Conservation (phyloP, 345 rosid genomes). For the Melaleuca quinquenervia region DNA sequence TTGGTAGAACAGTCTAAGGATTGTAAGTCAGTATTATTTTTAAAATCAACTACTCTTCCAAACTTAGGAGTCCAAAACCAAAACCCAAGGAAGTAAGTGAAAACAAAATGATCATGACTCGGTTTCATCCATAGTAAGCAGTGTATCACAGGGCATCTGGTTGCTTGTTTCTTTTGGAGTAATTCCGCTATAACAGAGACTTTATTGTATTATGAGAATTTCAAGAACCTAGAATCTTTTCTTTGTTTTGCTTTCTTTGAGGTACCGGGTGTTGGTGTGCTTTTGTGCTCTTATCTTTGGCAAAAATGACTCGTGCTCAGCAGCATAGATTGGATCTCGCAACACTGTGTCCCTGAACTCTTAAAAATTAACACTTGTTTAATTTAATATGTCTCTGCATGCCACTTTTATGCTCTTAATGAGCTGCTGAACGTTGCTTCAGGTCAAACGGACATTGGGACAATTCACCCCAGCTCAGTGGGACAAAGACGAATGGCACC, state of each 20-base stretch:
- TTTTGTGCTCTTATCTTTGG: not conserved
- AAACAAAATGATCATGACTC: not conserved
- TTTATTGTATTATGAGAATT: not conserved
- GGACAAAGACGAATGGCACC: slow-evolving; percentile 99
- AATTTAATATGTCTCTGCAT: not conserved
- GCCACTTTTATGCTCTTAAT: not conserved
- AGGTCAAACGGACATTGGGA: slow-evolving; percentile 86
- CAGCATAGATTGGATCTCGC: not conserved
- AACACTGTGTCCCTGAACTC: not conserved
- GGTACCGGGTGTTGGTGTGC: not conserved
- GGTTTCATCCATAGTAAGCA: not conserved
- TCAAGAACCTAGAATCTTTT: not conserved
- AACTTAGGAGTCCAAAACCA: not conserved
- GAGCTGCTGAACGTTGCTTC: not conserved
- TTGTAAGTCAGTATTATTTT: not conserved
- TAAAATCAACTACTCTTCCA: not conserved
- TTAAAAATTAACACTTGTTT: not conserved
- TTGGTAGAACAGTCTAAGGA: not conserved
- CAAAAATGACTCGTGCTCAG: not conserved
- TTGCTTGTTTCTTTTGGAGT: not conserved
- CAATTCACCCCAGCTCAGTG: slow-evolving; percentile 98
- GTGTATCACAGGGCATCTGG: not conserved
- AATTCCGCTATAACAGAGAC: not conserved
- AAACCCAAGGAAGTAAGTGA: not conserved
- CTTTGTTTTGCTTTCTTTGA: not conserved